Conservation (phyloP, 768 basidiomycete genomes). For the Strobilomyces confusus region DNA sequence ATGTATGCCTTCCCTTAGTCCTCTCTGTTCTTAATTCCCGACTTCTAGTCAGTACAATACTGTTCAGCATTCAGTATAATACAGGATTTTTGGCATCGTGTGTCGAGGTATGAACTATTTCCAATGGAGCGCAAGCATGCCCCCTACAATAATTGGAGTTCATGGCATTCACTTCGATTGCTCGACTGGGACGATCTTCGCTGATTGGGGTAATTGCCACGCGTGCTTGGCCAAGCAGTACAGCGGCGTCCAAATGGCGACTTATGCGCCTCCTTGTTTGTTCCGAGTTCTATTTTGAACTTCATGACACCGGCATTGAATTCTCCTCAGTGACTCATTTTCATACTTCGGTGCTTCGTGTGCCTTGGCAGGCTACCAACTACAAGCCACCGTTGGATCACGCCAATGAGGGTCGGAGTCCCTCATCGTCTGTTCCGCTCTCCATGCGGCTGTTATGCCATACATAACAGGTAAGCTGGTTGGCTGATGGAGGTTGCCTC, state of each 20-base stretch:
- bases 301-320: background rate
- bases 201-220: background rate
- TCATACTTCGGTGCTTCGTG: background rate
- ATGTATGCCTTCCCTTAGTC: too few relatives aligned
- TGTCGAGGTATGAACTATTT: slow-evolving; percentile 10
- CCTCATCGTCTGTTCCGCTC: background rate
- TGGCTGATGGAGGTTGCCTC: slow-evolving; percentile 5
- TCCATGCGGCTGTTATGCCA: background rate
- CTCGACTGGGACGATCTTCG: background rate
- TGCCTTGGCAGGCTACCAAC: slow-evolving; percentile 8
- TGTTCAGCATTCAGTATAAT: background rate
- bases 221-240: slow-evolving; percentile 3
- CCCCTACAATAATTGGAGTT: background rate
- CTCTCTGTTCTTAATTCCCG: background rate
- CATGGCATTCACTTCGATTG: background rate
- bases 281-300: background rate
- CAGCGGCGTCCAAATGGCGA: background rate
- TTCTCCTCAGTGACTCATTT: background rate
- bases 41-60: background rate
- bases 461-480: background rate
- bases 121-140: background rate
- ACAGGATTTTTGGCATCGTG: background rate
- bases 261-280: background rate
- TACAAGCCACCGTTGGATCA: background rate
- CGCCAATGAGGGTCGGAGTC: background rate